Evolutionary conservation across 192 early-diverging fungal species (phyloP).

Genomic region (Coemansia sp.): DNA sequence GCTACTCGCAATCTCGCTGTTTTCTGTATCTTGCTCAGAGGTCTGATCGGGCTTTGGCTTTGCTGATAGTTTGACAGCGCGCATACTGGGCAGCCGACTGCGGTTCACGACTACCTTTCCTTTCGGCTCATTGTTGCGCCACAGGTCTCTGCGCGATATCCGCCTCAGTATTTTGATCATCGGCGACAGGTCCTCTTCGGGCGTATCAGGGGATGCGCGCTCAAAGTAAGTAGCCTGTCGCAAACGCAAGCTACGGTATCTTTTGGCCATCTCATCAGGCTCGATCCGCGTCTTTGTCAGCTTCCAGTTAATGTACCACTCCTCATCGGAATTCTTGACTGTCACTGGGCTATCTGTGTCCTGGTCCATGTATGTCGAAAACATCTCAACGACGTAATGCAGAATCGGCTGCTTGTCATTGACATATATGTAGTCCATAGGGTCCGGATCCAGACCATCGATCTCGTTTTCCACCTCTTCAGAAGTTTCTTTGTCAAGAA

Average conservation of each 20-base stretch:
- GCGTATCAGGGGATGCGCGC: conserved; percentile 42
- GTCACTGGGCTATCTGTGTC: conserved; percentile 36
- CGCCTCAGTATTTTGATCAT: conserved; percentile 39
- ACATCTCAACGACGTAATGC: conserved; percentile 41
- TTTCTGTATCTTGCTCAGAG: not conserved
- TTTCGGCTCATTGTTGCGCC: conserved; percentile 33
- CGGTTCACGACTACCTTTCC: conserved; percentile 41
- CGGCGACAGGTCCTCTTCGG: conserved; percentile 40
- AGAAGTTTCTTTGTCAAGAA: not conserved
- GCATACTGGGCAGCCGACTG: conserved; percentile 16
- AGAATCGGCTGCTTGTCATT: conserved; percentile 36
- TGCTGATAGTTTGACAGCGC: not conserved
- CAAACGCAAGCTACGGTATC: conserved; percentile 30
- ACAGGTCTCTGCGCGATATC: conserved; percentile 42
- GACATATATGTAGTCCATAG: conserved; percentile 42
- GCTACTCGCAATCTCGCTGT: not conserved
- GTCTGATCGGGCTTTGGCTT: not conserved
- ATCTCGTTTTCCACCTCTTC: conserved; percentile 10
- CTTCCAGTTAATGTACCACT: conserved; percentile 43
- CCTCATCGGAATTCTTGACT: conserved; percentile 30
- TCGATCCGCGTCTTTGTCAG: conserved; percentile 21
- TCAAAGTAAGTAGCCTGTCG: conserved; percentile 52
- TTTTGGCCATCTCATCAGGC: conserved; percentile 4
- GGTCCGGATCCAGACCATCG: conserved; percentile 24
- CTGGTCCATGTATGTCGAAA: conserved; percentile 49